These are phyloP conservation scores for Acanthamoeba rhysodes DNA, from an alignment of 208 protist species.

Conservation along the genomic window DNA sequence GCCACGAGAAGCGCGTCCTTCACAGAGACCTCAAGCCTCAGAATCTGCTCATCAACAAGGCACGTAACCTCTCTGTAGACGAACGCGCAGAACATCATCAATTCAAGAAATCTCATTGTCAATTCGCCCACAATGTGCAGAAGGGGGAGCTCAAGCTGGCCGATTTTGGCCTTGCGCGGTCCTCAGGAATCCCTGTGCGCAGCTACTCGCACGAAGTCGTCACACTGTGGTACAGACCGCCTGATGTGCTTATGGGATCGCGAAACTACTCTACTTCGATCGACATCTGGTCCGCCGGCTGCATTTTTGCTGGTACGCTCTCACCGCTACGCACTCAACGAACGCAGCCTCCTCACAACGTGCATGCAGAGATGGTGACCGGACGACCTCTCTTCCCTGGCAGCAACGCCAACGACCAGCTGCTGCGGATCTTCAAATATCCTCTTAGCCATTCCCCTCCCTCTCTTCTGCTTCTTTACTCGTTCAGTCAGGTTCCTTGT, in stretches of 20 bases:
- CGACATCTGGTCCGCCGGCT: constrained; percentile 99
- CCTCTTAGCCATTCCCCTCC: neutral
- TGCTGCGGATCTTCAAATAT: constrained; percentile 96
- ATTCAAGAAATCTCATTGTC: constrained; percentile 1
- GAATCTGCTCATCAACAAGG: constrained; percentile 93
- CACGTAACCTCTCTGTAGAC: neutral
- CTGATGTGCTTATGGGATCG: constrained; percentile 99
- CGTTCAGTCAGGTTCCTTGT: neutral
- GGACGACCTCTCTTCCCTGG: constrained; percentile 97
- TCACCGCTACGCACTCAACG: neutral
- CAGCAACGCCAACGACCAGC: constrained; percentile 95
- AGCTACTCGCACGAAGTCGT: constrained; percentile 99
- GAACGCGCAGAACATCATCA: neutral
- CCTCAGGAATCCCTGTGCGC: constrained; percentile 98
- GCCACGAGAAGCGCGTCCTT: constrained; percentile 93
- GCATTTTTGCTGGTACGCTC: constrained; percentile 97
- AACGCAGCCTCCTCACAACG: neutral
- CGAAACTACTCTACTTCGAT: constrained; percentile 98
- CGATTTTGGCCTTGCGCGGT: constrained; percentile 97
- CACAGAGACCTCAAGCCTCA: constrained; percentile 95
- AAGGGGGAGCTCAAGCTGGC: constrained; percentile 93
- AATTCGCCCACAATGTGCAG: constrained; percentile 26
- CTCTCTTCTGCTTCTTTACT: neutral
- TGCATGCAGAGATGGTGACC: constrained; percentile 79
- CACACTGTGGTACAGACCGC: constrained; percentile 99